Evolutionary conservation across 2,329 filamentous ascomycete species (phyloP), one percentile per base, ranked within the genome.

Genomic region (Westerdykella ornata): DNA sequence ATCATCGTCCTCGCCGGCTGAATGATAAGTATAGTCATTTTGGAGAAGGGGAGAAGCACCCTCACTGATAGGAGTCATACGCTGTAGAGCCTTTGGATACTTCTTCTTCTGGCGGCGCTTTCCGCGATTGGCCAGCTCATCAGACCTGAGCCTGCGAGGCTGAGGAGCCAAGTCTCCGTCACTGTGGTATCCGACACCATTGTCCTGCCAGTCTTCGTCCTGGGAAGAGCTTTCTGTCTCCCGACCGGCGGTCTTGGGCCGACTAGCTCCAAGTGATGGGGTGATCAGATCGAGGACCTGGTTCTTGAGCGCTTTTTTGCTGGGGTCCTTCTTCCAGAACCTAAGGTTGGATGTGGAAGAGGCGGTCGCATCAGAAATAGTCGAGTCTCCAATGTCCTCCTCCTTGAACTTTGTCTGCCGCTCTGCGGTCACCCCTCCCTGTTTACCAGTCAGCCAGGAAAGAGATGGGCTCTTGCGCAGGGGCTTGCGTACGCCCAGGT

Each of bases 41-140:
- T 26, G 22, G 22, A 11, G 22, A 26, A 11, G 22, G 12, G 22
- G 22, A 26, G 44, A 36, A 12, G 53, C 54, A 13, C 43, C 38
- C 39, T 59, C 56, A 12, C 49, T 58, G 38, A 59, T 59, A 8
- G 56, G 50, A 3, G 54, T 39, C 54, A 59, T 56, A 7, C 38
- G 41, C 18, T 57, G 40, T 3, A 59, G 37, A 8, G 38, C 37
- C 37, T 53, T 58, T 17, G 44, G 29, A 1, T 22, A 30, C 32
- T 41, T 52, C 44, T 43, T 55, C 35, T 43, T 44, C 18, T 18
- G 46, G 16, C 43, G 42, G 19, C 40, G 43, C 36, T 35, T 33
- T 26, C 22, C 22, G 22, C 22, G 22, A 7, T 26, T 26, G 22
- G 22, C 22, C 22, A 26, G 12, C 22, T 26, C 22, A 11, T 26